These are phyloP conservation scores for Backusella circina DNA, from an alignment of 192 early-diverging fungal species.

Conservation along the genomic window DNA sequence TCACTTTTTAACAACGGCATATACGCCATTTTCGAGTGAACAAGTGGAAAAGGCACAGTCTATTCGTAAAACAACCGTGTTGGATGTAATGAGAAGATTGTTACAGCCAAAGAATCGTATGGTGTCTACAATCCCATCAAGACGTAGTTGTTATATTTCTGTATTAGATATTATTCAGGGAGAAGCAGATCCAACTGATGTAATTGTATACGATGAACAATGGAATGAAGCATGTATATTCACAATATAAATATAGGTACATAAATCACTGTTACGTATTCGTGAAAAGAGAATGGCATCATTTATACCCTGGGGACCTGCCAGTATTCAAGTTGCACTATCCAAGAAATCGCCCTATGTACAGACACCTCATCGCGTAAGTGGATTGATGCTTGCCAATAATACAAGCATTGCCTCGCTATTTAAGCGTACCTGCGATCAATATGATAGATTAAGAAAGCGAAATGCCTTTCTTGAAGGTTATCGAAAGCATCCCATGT, in stretches of 20 bases:
- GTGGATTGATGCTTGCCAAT: conserved; percentile 98
- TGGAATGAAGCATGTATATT: neutral
- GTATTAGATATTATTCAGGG: conserved; percentile 99
- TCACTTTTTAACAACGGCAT: conserved; percentile 92
- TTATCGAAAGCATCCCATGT: conserved; percentile 81
- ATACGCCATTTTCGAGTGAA: conserved; percentile 96
- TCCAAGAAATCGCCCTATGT: conserved; percentile 93
- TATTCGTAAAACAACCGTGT: conserved; percentile 93
- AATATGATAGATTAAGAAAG: conserved; percentile 92
- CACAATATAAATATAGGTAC: conserved; percentile 60
- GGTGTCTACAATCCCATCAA: conserved; percentile 90
- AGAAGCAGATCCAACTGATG: conserved; percentile 96
- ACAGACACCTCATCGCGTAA: conserved; percentile 88
- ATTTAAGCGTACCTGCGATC: conserved; percentile 88
- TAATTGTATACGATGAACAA: conserved; percentile 18
- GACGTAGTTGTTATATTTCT: conserved; percentile 95
- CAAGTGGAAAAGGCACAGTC: conserved; percentile 89
- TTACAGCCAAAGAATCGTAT: conserved; percentile 97
- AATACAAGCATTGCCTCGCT: conserved; percentile 90
- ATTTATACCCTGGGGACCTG: conserved; percentile 99
- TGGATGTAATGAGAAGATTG: conserved; percentile 96
- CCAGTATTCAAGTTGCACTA: conserved; percentile 96
- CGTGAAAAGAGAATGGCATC: conserved; percentile 90
- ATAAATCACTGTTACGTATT: conserved; percentile 95
- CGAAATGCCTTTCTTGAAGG: conserved; percentile 96